Evolutionary conservation across 2,329 filamentous ascomycete genomes (phyloP).

Genomic region (Aureobasidium sp.): DNA sequence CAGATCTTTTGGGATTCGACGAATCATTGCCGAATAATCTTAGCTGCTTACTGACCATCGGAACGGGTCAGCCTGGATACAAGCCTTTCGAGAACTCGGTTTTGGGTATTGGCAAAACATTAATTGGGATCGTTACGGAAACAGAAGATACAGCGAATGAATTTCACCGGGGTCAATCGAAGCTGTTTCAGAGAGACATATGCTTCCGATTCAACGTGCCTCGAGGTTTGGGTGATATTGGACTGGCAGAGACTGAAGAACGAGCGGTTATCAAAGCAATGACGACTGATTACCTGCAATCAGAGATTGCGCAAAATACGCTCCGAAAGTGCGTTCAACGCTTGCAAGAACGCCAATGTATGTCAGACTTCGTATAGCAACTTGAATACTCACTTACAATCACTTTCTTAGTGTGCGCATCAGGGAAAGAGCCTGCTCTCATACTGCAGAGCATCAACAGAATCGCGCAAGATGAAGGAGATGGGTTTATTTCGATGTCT

Average conservation of each 20-base stretch:
- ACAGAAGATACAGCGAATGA: slow-evolving; percentile 9
- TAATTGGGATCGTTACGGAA: slow-evolving; percentile 4
- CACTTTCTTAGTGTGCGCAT: too few species aligned
- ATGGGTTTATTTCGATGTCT: background rate
- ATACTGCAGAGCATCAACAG: background rate
- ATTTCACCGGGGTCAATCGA: background rate
- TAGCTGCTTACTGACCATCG: slow-evolving; percentile 11
- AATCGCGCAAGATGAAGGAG: background rate
- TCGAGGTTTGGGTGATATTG: background rate
- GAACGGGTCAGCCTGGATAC: slow-evolving; percentile 1
- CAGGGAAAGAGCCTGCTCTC: background rate
- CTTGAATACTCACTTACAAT: too few species aligned
- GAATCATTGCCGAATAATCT: background rate
- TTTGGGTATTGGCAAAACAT: background rate
- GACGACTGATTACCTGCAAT: background rate
- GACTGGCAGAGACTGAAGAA: background rate
- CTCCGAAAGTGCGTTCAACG: background rate
- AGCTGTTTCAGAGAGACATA: background rate
- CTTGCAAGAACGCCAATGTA: background rate
- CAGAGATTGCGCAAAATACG: background rate
- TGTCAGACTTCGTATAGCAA: background rate
- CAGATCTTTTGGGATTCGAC: background rate
- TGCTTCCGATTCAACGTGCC: slow-evolving; percentile 17
- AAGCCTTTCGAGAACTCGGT: background rate
- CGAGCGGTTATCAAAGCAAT: background rate